These are phyloP conservation scores for Pigoraptor vietnamica DNA, from an alignment of 78 protist genomes.

Conservation along the genomic window DNA sequence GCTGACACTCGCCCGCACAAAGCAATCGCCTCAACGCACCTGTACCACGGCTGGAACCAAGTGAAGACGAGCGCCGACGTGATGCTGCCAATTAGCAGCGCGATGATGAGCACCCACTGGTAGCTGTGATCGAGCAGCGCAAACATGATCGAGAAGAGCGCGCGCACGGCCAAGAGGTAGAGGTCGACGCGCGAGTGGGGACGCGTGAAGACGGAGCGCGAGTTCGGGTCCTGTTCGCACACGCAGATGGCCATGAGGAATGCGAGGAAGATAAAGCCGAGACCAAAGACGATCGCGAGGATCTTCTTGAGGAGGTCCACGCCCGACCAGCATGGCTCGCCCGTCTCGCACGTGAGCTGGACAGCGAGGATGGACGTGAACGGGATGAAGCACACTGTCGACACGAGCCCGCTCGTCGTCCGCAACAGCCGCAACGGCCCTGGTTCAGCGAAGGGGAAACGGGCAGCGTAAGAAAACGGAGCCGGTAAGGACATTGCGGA, in stretches of 20 bases:
- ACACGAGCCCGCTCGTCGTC: neutral
- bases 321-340: neutral
- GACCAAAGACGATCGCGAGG: neutral
- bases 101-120: neutral
- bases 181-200: neutral
- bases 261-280: neutral
- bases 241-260: neutral
- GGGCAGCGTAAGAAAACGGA: no score
- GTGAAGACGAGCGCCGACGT: neutral
- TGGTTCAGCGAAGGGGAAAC: no score
- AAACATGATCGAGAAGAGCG: neutral
- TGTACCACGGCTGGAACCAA: neutral
- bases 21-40: no score
- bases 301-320: neutral
- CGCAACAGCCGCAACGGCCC: neutral
- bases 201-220: neutral
- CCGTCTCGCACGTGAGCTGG: neutral
- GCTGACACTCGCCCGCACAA: no score
- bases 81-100: neutral
- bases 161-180: neutral
- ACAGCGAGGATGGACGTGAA: neutral
- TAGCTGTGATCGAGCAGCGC: neutral
- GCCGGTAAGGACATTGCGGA: no score
- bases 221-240: neutral
- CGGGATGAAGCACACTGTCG: neutral